Evolutionary conservation across 106 monocot species (phyloP), one percentile per base, ranked within the genome.

Genomic region (Acorus calamus): DNA sequence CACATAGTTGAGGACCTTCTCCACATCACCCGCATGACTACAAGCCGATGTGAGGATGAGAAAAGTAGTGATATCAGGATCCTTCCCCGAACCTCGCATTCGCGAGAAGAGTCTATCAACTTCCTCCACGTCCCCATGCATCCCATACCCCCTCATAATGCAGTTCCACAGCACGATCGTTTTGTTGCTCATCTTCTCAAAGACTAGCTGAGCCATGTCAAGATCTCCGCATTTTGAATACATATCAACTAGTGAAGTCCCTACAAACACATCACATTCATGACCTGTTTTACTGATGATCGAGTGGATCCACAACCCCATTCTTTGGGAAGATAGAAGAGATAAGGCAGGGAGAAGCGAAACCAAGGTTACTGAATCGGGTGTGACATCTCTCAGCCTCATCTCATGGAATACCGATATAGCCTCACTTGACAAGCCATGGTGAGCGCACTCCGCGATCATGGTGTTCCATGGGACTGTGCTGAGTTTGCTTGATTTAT

Each of bases 151-250:
- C 6, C 60, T 57, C 5, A 85, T 80, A 64, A 85, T 77, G 48
- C 74, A 74, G 61, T 85, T 77, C 80, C 77, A 80, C 9, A 77
- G 67, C 0, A 71, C 57, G 10, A 53, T 44, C 10, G 71, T 74
- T 66, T 63, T 85, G 3, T 12, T 65, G 9, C 46, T 58, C 74
- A 84, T 77, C 1, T 59, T 52, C 56, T 85, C 71, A 65, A 85
- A 85, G 10, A 80, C 28, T 48, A 12, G 14, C 2, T 74, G 47
- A 63, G 74, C 80, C 64, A 68, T 56, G 44, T 14, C 51, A 5
- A 85, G 44, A 2, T 75, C 61, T 63, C 84, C 84, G 51, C 77
- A 80, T 75, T 80, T 85, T 52, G 77, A 73, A 54, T 85, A 85
- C 10, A 61, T 7, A 59, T 80, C 68, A 49, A 80, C 8, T 5